These are phyloP conservation scores for Edaphochlamys debaryana DNA, from an alignment of 139 green algal species.

Conservation along the genomic window DNA sequence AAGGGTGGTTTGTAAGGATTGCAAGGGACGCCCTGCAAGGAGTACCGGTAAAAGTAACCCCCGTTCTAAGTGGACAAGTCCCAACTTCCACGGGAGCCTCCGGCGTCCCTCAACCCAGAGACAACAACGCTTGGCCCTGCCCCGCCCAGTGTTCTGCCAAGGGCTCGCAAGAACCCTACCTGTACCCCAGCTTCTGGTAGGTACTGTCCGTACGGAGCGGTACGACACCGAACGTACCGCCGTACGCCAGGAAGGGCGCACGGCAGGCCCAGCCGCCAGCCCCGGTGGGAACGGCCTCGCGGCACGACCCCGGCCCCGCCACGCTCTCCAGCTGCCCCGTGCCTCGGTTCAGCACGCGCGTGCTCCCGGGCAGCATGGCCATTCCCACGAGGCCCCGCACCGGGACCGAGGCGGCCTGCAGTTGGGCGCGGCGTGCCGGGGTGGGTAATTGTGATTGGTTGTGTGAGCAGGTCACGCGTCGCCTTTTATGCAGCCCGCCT, in stretches of 20 bases:
- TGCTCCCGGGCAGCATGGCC: background rate
- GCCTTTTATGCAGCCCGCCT: too few relatives aligned
- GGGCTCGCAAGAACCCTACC: background rate
- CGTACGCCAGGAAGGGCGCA: conserved; percentile 17
- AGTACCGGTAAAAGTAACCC: too few relatives aligned
- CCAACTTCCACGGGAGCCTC: too few relatives aligned
- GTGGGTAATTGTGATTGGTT: too few relatives aligned
- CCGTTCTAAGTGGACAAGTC: too few relatives aligned
- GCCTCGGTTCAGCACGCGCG: background rate
- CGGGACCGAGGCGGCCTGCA: background rate
- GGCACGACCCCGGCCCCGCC: background rate
- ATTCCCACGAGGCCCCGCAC: conserved; percentile 5
- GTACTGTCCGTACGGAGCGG: background rate
- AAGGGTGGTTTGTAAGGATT: too few relatives aligned
- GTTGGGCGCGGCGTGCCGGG: too few relatives aligned
- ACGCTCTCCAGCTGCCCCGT: background rate
- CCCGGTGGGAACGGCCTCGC: background rate
- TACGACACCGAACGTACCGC: conserved; percentile 18
- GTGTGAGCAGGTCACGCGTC: too few relatives aligned
- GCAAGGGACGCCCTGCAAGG: too few relatives aligned
- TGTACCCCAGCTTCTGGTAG: conserved; percentile 16
- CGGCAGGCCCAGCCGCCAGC: conserved; percentile 1
- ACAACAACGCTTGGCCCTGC: too few relatives aligned
- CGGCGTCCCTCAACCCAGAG: too few relatives aligned
- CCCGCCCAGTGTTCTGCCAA: too few relatives aligned